A percentile compares a stretch with the other conserved stretches of the same genome.
Conservation (phyloP, 495 filamentous ascomycete species). For the Aspergillus affinis region DNA sequence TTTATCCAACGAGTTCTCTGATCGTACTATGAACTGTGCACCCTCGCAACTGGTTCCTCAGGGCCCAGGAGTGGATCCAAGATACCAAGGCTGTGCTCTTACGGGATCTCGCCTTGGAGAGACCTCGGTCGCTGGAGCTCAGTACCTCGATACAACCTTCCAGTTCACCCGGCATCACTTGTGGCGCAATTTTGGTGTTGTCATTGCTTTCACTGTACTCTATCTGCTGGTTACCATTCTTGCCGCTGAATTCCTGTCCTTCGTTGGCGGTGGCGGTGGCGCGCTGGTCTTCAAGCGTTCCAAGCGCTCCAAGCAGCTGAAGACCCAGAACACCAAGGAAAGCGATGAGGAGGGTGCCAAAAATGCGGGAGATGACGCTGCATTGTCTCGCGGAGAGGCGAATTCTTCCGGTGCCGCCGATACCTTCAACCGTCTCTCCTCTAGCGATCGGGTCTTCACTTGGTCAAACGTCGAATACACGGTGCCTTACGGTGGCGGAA, state of each 20-base stretch:
- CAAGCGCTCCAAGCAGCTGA: conserved; percentile 54
- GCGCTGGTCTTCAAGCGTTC: conserved; percentile 70
- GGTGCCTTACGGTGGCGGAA: conserved; percentile 69
- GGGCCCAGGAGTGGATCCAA: conserved; percentile 48
- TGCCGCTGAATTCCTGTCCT: conserved; percentile 55
- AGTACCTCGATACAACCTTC: conserved; percentile 57
- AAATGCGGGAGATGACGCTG: conserved; percentile 34
- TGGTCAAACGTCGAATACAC: conserved; percentile 72
- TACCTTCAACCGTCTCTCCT: conserved; percentile 54
- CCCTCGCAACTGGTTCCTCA: conserved; percentile 55
- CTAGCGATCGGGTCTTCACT: conserved; percentile 70
- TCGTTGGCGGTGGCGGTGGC: conserved; percentile 53
- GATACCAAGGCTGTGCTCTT: conserved; percentile 63
- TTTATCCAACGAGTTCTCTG: conserved; percentile 66
- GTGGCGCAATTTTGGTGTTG: conserved; percentile 80
- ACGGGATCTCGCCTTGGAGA: conserved; percentile 51
- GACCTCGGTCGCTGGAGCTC: conserved; percentile 52
- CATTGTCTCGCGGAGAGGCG: conserved; percentile 45
- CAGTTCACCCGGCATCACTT: conserved; percentile 63
- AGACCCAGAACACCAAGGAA: conserved; percentile 39
- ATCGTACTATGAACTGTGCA: conserved; percentile 58
- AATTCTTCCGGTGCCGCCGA: conserved; percentile 36
- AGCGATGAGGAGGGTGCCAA: conserved; percentile 49
- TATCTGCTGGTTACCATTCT: conserved; percentile 68
- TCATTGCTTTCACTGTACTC: conserved; percentile 66